Evolutionary conservation across 805 yeast genomes (phyloP).

Genomic region (Saccharomyces paradoxus): DNA sequence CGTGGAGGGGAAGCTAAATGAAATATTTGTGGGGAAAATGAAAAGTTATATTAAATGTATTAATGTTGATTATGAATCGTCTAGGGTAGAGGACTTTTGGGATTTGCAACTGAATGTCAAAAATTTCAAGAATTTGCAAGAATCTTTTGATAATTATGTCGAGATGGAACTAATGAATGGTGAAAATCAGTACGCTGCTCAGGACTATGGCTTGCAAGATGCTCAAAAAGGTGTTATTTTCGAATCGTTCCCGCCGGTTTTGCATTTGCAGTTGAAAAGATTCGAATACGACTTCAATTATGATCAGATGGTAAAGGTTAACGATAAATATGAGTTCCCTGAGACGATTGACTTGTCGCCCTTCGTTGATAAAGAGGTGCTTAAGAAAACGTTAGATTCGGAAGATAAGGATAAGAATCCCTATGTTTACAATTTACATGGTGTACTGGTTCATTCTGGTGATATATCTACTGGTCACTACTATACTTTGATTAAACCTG

Average conservation of each 20-base stretch:
- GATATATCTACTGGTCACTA: conserved; percentile 95
- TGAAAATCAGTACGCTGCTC: conserved; percentile 92
- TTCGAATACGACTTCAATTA: conserved; percentile 90
- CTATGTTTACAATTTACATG: conserved; percentile 68
- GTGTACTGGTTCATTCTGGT: conserved; percentile 93
- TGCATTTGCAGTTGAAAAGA: conserved; percentile 87
- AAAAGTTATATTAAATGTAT: conserved; percentile 88
- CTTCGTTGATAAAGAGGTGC: conserved; percentile 52
- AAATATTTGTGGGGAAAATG: conserved; percentile 94
- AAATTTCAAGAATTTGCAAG: conserved; percentile 60
- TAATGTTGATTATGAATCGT: conserved; percentile 85
- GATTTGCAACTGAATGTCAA: conserved; percentile 93
- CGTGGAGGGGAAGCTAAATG: conserved; percentile 66
- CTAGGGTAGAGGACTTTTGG: conserved; percentile 93
- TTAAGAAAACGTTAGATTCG: conserved; percentile 14
- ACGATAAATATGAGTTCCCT: conserved; percentile 87
- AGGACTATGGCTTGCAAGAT: conserved; percentile 82
- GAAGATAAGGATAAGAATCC: conserved; percentile 5
- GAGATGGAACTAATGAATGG: conserved; percentile 87
- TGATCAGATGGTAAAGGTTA: conserved; percentile 81
- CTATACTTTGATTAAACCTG: conserved; percentile 87
- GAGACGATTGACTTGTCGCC: conserved; percentile 73
- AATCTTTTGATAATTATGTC: conserved; percentile 77
- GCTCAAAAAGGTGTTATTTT: conserved; percentile 95
- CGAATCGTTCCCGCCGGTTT: conserved; percentile 81